Base-by-base conservation (phyloP, 768 basidiomycete genomes). In the Flagelloscypha sp. region DNA sequence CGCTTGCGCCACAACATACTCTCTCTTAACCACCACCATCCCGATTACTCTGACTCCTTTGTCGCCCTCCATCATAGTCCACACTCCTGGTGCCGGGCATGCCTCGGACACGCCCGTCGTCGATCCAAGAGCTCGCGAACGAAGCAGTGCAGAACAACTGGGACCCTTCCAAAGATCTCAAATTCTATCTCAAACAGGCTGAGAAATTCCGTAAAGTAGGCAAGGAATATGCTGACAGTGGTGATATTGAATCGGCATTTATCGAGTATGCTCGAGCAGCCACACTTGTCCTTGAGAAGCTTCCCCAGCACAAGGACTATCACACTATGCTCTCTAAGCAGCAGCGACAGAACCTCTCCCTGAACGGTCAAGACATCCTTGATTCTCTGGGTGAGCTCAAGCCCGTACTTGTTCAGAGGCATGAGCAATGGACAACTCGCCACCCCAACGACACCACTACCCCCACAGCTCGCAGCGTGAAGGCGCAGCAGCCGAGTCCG, bases 281-380 rank as follows among this genome's bases (percentile, higher is more conserved):
- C 1, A 84, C 81, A 1, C 61, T 88, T 38, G 81, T 86, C 5
- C 70, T 85, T 8, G 84, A 89, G 61, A 79, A 73, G 44, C 61
- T 89, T n/a, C 85, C 85, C 0, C 59, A 62, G 1, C 86, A 88
- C 58, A 61, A 66, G 35, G 77, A 84, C 28, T 88, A 81, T 51
- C 47, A 66, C 22, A 61, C 59, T 1, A 54, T 75, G 29, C 54
- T 89, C 46, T 77, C 53, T 29, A 36, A 58, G 5, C 61, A 65
- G 8, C 85, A 88, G 48, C 67, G 77, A 35, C 61, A 73, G 33
- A 84, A 84, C 54, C 21, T 36, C 37, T 48, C 40, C 44, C 54
- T 84, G 81, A 81, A 84, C 36, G 84, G 84, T 12, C 75, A 84
- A 49, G 72, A 83, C 37, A 82, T 87, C 33, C 68, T 88, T 29